A percentile compares a stretch with the other conserved stretches of the same genome.
These are phyloP conservation scores for Nigrospora sphaerica DNA, from an alignment of 2,329 filamentous ascomycete species.

Conservation along the genomic window DNA sequence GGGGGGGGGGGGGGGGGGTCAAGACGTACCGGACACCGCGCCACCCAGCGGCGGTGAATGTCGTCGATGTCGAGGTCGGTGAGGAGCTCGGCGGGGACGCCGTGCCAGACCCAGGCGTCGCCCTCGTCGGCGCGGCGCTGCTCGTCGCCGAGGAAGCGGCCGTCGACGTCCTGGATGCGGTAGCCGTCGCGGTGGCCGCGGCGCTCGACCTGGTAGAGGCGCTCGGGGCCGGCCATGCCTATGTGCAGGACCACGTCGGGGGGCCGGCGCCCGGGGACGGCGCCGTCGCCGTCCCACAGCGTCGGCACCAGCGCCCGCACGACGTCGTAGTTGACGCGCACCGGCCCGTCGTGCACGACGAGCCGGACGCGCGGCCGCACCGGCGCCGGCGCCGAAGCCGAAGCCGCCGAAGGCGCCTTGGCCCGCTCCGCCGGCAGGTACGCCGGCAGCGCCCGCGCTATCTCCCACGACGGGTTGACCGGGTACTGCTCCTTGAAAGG, in stretches of 20 bases:
- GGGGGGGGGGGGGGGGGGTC: not conserved
- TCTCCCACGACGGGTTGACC: slow-evolving; percentile 76
- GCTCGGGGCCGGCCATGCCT: slow-evolving; percentile 63
- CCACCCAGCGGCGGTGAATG: slow-evolving; percentile 49
- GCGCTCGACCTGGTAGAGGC: slow-evolving; percentile 65
- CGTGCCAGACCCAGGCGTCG: slow-evolving; percentile 46
- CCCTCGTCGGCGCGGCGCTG: slow-evolving; percentile 27
- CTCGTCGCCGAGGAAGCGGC: slow-evolving; percentile 46
- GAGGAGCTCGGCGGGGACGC: slow-evolving; percentile 45
- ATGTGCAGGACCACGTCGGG: slow-evolving; percentile 67
- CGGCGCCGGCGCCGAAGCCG: not conserved
- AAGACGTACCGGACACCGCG: slow-evolving; percentile 38
- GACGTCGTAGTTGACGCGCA: slow-evolving; percentile 64
- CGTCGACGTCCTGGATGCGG: slow-evolving; percentile 62
- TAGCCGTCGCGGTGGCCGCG: slow-evolving; percentile 68
- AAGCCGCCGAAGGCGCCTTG: slow-evolving; percentile 26
- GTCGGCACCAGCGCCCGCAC: slow-evolving; percentile 57
- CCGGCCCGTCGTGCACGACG: slow-evolving; percentile 55
- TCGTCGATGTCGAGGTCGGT: slow-evolving; percentile 52
- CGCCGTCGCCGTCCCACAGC: slow-evolving; percentile 40
- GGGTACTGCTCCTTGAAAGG: slow-evolving; percentile 68
- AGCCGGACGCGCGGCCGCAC: slow-evolving; percentile 48
- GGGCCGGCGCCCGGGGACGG: slow-evolving; percentile 24
- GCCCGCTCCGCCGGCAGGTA: slow-evolving; percentile 47
- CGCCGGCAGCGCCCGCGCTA: slow-evolving; percentile 60